Conservation (phyloP, 345 rosid genomes). For the Pugionium cornutum region DNA sequence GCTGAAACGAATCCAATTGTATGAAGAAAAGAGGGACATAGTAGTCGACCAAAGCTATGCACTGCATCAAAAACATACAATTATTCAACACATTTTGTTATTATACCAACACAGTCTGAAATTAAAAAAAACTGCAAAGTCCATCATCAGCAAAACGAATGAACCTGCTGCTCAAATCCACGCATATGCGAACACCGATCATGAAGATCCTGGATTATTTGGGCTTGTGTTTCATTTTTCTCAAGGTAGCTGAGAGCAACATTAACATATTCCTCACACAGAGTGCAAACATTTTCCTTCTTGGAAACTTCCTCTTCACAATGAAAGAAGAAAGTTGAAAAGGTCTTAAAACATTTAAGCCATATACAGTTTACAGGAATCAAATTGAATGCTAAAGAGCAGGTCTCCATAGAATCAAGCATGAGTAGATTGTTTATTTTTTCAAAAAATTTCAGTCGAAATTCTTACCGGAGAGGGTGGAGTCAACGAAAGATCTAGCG, state of each 20-base stretch:
- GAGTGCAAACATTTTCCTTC: constrained; percentile 59
- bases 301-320: constrained; percentile 37
- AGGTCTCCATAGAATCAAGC: no score
- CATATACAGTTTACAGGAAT: no score
- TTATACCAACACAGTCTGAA: no score
- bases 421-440: no score
- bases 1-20: constrained; percentile 55
- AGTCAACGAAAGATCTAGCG: constrained; percentile 57
- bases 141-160: no score
- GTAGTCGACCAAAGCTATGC: constrained; percentile 72
- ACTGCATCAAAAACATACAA: constrained; percentile 45
- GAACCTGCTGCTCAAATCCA: constrained; percentile 66
- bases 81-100: no score
- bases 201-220: constrained; percentile 60
- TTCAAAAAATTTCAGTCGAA: no score
- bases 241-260: constrained; percentile 63
- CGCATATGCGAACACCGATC: constrained; percentile 58
- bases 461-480: constrained; percentile 24
- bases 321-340: not conserved
- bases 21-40: constrained; percentile 76
- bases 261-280: constrained; percentile 77
- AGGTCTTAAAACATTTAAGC: no score
- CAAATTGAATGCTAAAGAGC: no score
- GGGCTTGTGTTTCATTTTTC: constrained; percentile 71
- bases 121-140: no score